Evolutionary conservation across 495 filamentous ascomycete genomes (phyloP).

Genomic region (Podospora sp.): DNA sequence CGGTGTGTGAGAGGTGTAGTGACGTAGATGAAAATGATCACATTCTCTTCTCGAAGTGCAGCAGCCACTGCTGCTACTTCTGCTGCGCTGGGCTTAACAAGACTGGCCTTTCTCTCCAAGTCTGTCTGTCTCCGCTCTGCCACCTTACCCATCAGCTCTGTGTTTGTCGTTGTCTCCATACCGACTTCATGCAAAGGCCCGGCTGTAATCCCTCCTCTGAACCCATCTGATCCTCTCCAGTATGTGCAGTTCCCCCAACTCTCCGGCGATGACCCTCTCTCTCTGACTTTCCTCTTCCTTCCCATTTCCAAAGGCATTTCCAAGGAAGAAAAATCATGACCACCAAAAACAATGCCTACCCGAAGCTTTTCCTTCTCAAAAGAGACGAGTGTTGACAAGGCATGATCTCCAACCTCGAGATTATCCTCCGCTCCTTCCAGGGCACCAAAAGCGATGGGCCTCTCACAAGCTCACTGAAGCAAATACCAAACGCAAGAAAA

Average conservation of each 20-base stretch:
- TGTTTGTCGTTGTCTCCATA: no score
- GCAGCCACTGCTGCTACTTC: background rate
- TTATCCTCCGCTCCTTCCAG: background rate
- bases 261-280: no score
- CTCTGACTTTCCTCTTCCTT: background rate
- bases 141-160: no score
- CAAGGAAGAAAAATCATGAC: no score
- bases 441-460: background rate
- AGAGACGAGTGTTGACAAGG: background rate
- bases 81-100: no score
- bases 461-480: background rate
- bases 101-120: no score
- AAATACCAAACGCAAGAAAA: background rate
- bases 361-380: constrained; percentile 11
- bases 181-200: no score
- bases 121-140: no score
- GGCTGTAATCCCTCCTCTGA: no score
- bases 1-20: background rate
- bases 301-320: background rate
- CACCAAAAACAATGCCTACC: constrained; percentile 5
- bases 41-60: background rate
- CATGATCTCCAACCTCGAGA: background rate
- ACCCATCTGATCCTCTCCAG: background rate
- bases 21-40: background rate
- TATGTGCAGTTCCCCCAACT: background rate